Evolutionary conservation across 331 rosid species (phyloP).

Genomic region (Prunus yedoensis): DNA sequence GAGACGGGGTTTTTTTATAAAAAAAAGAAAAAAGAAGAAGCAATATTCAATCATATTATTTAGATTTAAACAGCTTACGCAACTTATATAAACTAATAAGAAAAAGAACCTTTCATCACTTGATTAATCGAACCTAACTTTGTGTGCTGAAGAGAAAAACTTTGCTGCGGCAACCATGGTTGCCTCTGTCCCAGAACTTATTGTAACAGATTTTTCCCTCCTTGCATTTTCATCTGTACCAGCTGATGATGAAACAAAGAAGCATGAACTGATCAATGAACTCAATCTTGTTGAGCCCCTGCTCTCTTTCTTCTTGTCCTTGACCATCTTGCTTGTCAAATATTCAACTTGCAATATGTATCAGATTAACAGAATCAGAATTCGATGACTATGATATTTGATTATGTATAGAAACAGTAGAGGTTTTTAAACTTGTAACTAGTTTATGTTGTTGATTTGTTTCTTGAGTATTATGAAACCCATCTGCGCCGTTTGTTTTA

Average conservation of each 20-base stretch:
- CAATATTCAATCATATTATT: too few species aligned
- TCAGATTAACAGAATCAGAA: too few species aligned
- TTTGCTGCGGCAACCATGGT: conserved; percentile 45
- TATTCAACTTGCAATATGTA: too few species aligned
- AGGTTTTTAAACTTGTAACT: too few species aligned
- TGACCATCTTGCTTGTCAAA: not conserved
- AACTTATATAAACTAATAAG: not conserved
- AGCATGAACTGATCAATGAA: conserved; percentile 13
- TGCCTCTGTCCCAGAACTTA: conserved; percentile 28
- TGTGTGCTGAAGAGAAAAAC: conserved; percentile 53
- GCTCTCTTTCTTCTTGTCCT: not conserved
- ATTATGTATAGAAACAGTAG: too few species aligned
- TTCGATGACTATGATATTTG: too few species aligned
- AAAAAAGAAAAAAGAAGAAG: too few species aligned
- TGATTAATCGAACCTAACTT: conserved; percentile 32
- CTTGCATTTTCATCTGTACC: conserved; percentile 18
- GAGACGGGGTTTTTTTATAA: not conserved
- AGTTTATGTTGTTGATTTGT: not conserved
- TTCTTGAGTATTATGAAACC: not conserved
- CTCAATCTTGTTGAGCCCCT: conserved; percentile 15
- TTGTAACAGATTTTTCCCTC: not conserved
- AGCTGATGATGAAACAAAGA: not conserved
- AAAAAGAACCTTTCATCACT: not conserved
- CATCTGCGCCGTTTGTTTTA: not conserved
- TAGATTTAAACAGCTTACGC: too few species aligned